Base-by-base conservation (phyloP, 768 basidiomycete species). In the Pleurotus djamor region DNA sequence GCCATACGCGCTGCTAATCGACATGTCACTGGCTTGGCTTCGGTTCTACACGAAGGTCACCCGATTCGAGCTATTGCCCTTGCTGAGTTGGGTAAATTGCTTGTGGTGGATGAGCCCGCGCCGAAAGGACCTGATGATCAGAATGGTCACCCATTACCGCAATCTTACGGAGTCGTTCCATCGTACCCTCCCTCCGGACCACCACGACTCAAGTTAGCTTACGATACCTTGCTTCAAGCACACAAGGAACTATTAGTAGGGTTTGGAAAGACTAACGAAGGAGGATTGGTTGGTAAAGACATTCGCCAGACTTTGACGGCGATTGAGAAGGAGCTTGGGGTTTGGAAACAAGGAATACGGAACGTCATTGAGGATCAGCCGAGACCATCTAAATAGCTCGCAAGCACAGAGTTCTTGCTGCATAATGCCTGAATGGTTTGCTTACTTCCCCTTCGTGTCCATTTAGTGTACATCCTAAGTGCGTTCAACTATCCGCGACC, bases 21-120 rank as follows among this genome's bases (percentile, higher is more conserved):
- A 47, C 76, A 82, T 8, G 75, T 74, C 17, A 72, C 79, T 0
- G 94, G 87, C 0, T 66, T 93, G 4, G 68, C 72, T 4, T 70
- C 67, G 10, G 67, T 91, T 2, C 79, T 93, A 14, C 71, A 75
- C 0, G 69, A 75, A 8, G 90, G 89, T 1, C 94, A 96, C 68
- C 94, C 95, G 0, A 81, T 89, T 1, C 80, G 91, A 0, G 92
- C 84, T 0, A 74, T 96, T 21, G 85, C 89, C 4, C 74, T 88
- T 6, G 86, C 88, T 2, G 94, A 96, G 69, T 76, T 92, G 5
- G 93, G 91, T 0, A 95, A 94, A 72, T 73, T 94, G 5, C 77
- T 95, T 5, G 83, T 84, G 0, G 88, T 94, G 0, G 91, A 94
- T 64, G 91, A 93, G 67, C 87, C 86, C 0, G 57, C 60, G 4